These are phyloP conservation scores for Suhomyces sp. DNA, from an alignment of 805 yeast species.

Conservation along the genomic window DNA sequence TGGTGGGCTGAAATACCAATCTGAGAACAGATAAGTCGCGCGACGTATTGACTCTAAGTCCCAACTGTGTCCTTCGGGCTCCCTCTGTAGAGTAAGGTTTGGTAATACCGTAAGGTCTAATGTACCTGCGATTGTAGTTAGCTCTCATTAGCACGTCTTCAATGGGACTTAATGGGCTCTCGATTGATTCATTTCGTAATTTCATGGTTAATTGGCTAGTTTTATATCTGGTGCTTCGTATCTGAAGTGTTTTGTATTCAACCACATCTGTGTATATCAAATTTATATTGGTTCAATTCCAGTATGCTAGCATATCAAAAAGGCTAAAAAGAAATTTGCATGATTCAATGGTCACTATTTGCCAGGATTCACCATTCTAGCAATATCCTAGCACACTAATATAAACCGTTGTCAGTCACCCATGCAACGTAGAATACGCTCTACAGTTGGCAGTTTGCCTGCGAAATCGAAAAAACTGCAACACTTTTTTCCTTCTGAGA, in stretches of 20 bases:
- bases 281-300: not conserved
- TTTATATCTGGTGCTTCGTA: not conserved
- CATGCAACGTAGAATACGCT: not conserved
- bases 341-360: not conserved
- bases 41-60: not conserved
- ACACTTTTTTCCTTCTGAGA: not conserved
- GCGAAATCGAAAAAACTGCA: not conserved
- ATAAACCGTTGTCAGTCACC: not conserved
- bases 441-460: not conserved
- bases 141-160: not conserved
- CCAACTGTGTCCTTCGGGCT: not conserved
- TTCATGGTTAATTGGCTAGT: not conserved
- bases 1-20: not conserved
- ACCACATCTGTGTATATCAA: not conserved
- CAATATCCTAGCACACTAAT: not conserved
- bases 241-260: not conserved
- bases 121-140: not conserved
- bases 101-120: not conserved
- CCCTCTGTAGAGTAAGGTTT: not conserved
- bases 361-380: not conserved
- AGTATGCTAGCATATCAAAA: not conserved
- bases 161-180: not conserved
- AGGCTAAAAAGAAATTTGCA: not conserved
- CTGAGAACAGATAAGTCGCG: not conserved
- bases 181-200: not conserved